Evolutionary conservation across 2,329 filamentous ascomycete species (phyloP).

Genomic region (Trichoderma gracile): DNA sequence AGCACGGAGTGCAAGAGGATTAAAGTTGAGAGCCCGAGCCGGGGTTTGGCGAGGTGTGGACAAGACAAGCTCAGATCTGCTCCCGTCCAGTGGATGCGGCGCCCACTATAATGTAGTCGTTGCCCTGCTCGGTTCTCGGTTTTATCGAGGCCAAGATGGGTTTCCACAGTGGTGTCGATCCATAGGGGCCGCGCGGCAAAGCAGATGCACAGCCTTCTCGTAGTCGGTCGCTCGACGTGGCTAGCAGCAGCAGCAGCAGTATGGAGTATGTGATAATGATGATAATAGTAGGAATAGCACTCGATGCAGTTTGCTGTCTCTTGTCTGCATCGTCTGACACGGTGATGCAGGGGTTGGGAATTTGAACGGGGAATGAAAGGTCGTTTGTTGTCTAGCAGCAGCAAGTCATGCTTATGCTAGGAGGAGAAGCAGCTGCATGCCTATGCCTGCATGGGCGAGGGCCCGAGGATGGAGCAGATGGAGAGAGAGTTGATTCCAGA

Average conservation of each 20-base stretch:
- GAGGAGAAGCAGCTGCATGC: background rate
- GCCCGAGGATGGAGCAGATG: background rate
- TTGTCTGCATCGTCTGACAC: background rate
- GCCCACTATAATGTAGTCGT: background rate
- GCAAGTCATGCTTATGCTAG: background rate
- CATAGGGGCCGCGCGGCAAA: conserved; percentile 12
- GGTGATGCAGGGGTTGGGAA: background rate
- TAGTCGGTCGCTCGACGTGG: background rate
- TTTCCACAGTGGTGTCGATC: conserved; percentile 8
- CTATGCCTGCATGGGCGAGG: background rate
- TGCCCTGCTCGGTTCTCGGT: conserved; percentile 1
- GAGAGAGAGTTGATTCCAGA: background rate
- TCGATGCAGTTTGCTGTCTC: background rate
- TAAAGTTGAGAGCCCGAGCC: background rate
- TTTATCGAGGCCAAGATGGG: background rate
- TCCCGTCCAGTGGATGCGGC: conserved; percentile 21
- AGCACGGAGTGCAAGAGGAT: background rate
- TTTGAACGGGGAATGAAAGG: background rate
- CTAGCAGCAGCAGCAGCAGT: background rate
- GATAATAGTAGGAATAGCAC: background rate
- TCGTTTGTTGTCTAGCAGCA: background rate
- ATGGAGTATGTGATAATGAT: background rate
- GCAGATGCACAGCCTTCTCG: conserved; percentile 3
- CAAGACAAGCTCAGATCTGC: conserved; percentile 18
- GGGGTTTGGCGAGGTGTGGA: conserved; percentile 10